A percentile compares a stretch with the other conserved stretches of the same genome.
These are phyloP conservation scores for Exophiala sp. DNA, from an alignment of 2,329 filamentous ascomycete species.

Conservation along the genomic window DNA sequence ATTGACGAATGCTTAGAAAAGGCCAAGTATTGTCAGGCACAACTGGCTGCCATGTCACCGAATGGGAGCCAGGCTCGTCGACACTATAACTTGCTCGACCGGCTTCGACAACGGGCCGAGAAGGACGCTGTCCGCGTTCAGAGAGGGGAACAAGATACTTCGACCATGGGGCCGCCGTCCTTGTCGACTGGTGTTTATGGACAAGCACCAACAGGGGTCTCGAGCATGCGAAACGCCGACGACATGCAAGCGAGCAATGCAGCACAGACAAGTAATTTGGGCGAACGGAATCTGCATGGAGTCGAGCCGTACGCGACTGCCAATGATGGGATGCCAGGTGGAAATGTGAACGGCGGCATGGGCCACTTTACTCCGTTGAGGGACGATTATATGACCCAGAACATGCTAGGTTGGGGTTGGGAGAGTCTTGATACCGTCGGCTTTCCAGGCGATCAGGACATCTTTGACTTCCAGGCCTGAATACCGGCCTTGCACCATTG, in stretches of 20 bases:
- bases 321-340: neutral
- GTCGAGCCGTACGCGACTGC: neutral
- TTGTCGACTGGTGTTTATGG: neutral
- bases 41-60: conserved; percentile 18
- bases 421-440: conserved; percentile 27
- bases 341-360: neutral
- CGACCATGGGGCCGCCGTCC: neutral
- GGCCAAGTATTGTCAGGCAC: conserved; percentile 22
- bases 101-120: conserved; percentile 19
- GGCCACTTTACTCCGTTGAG: conserved; percentile 18
- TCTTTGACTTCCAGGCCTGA: conserved; percentile 8
- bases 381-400: conserved; percentile 24
- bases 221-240: neutral
- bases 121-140: conserved; percentile 12
- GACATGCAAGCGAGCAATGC: neutral
- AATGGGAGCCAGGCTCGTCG: conserved; percentile 24
- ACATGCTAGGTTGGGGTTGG: conserved; percentile 25
- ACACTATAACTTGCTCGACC: conserved; percentile 21
- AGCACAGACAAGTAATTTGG: neutral
- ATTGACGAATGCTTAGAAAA: conserved; percentile 20
- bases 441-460: conserved; percentile 12
- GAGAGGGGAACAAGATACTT: neutral
- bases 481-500: no score
- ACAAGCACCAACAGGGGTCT: neutral
- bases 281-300: neutral